Evolutionary conservation across 441 rosid genomes (phyloP).

Genomic region (Rhodomyrtus psidioides): DNA sequence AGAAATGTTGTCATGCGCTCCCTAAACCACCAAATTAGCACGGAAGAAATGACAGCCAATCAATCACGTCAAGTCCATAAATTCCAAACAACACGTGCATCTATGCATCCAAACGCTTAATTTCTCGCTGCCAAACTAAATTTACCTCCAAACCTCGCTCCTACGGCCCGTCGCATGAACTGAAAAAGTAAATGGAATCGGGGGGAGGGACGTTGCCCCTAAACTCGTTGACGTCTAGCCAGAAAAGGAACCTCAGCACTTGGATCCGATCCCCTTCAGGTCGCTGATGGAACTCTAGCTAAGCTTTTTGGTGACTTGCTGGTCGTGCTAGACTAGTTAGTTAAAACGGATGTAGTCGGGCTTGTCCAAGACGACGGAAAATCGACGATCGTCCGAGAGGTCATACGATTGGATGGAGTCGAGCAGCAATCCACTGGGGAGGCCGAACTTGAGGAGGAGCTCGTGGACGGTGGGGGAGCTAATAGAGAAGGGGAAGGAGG

Average conservation of each 20-base stretch:
- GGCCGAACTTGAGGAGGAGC: constrained; percentile 72
- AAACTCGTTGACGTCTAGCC: constrained; percentile 81
- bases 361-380: constrained; percentile 37
- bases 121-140: background rate
- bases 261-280: constrained; percentile 80
- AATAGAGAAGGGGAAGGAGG: constrained; percentile 2
- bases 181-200: constrained; percentile 79
- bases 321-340: constrained; percentile 73
- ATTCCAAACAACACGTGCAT: background rate
- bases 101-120: background rate
- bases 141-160: constrained; percentile 43
- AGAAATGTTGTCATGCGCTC: too few relatives aligned
- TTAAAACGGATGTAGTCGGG: constrained; percentile 67
- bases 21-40: background rate
- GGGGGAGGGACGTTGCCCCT: constrained; percentile 85
- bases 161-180: constrained; percentile 34
- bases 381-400: constrained; percentile 54
- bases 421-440: constrained; percentile 76
- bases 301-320: constrained; percentile 50
- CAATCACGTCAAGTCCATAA: background rate
- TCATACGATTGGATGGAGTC: constrained; percentile 42
- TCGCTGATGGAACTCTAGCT: constrained; percentile 60
- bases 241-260: constrained; percentile 60
- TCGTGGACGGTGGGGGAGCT: constrained; percentile 42
- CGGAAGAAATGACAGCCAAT: background rate